Base-by-base conservation (phyloP, 2,329 filamentous ascomycete species). In the Fusarium nematophilum region DNA sequence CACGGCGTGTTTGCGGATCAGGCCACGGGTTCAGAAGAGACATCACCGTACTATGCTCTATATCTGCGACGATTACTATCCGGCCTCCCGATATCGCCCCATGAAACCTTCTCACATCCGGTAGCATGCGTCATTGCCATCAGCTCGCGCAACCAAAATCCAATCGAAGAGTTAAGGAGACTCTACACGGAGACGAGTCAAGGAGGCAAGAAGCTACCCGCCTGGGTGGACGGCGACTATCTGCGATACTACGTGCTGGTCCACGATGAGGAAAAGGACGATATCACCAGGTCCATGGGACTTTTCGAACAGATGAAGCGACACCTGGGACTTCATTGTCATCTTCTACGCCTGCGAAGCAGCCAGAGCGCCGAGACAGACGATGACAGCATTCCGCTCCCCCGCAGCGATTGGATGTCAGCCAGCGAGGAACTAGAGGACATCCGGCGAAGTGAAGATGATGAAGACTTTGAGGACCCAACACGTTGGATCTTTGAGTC, bases 291-390 rank as follows among this genome's bases (percentile, higher is more conserved):
- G 75, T 96, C 93, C 10, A 94, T 94, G 75, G 86, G 88, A 14
- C 81, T 98, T 23, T 99, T 97, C 75, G 95, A 99, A 67, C 92
- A 97, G 75, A 99, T 99, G 96, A 99, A 98, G 77, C 88, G 95
- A n/a, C 92, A 97, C 76, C 92, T 99, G 62, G 95, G 95, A 2
- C 80, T 98, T 40, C 93, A 99, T 75, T 99, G 95, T 72, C 95
- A 99, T 76, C 82, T 99, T 9, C 81, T 99, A 27, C 83, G 96
- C 61, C 79, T 99, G 44, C 86, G 94, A 66, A 96, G 92, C 69
- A 90, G 87, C 30, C 90, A 93, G 71, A 94, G 92, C 73, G 89
- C 92, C 29, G 87, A 93, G 60, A 93, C 92, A 1, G 95, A 98
- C 73, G 93, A 97, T 72, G 94, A 98, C 71, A 94, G 91, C 69